Evolutionary conservation across 1,284 basidiomycete genomes (phyloP).

Genomic region (Heterobasidion annosum): DNA sequence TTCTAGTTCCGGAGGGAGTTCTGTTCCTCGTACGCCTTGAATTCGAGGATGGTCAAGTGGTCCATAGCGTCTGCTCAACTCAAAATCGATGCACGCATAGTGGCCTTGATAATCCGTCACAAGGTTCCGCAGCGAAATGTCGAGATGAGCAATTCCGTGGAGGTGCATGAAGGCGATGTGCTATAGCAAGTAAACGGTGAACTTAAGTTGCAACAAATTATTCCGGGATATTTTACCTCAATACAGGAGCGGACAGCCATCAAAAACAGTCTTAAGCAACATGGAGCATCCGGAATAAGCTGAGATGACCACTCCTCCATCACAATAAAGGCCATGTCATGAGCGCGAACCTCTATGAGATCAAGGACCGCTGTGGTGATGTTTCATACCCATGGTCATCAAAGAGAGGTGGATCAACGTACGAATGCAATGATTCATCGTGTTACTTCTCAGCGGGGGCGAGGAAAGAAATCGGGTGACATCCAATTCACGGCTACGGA

Average conservation of each 20-base stretch:
- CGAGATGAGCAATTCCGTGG: constrained; percentile 56
- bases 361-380: constrained; percentile 49
- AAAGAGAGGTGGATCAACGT: constrained; percentile 19
- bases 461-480: constrained; percentile 46
- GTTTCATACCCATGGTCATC: background rate
- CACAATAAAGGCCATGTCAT: constrained; percentile 54
- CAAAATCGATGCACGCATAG: constrained; percentile 68
- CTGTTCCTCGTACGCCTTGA: constrained; percentile 41
- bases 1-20: constrained; percentile 64
- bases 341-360: constrained; percentile 43
- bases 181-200: constrained; percentile 22
- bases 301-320: constrained; percentile 75
- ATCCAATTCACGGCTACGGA: constrained; percentile 51
- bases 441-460: constrained; percentile 40
- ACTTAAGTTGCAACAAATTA: background rate
- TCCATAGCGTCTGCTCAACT: constrained; percentile 49
- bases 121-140: constrained; percentile 61
- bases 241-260: constrained; percentile 54
- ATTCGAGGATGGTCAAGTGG: constrained; percentile 27
- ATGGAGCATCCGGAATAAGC: constrained; percentile 40
- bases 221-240: constrained; percentile 31
- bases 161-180: constrained; percentile 63
- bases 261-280: constrained; percentile 43
- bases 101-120: constrained; percentile 52
- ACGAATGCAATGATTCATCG: constrained; percentile 73